Base-by-base conservation (phyloP, 2,329 filamentous ascomycete species). In the Penicillium expansum region DNA sequence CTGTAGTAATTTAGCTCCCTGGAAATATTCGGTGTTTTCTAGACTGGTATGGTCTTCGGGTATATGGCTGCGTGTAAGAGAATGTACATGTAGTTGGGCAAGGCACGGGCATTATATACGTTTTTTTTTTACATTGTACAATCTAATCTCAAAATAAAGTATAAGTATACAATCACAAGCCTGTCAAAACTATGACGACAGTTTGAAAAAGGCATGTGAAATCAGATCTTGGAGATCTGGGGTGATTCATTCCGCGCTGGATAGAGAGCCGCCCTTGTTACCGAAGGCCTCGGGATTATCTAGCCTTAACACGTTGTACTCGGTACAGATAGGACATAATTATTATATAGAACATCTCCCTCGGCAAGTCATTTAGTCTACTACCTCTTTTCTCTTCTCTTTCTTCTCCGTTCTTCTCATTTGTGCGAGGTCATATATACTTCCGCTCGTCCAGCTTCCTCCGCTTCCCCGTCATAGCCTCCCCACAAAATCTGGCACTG, bases 401-500 rank as follows among this genome's bases (percentile, higher is more conserved):
- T 30, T 55, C 13, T 48, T 54, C 11, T 45, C 18, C 22, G 52
- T 32, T 52, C n/a, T 20, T 18, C n/a, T 41, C 22, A 8, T 30
- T 8, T 41, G 33, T 50, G 48, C n/a, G 57, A 57, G 55, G 33
- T 52, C 45, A 24, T 58, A 52, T 56, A 56, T 32, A 61, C 68
- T 71, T 73, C 71, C 71, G 71, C 67, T 73, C 71, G 71, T 72
- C 71, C 71, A 73, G 67, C 63, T 62, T 45, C 64, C 67, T 72
- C 71, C 71, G 69, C 70, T 70, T 67, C 71, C 69, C 70, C 71
- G 71, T 73, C 67, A 64, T 64, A 63, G 60, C 63, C 63, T 67
- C 65, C 67, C 64, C 65, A 59, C 58, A 68, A 65, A 63, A 48
- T 65, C 61, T 35, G 52, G 61, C 52, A 45, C 27, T 39, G 44